Percentiles rank a stretch among this genome's conserved stretches.
Conservation (phyloP, 208 protist species). For the Leptomonas pyrrhocoris region DNA sequence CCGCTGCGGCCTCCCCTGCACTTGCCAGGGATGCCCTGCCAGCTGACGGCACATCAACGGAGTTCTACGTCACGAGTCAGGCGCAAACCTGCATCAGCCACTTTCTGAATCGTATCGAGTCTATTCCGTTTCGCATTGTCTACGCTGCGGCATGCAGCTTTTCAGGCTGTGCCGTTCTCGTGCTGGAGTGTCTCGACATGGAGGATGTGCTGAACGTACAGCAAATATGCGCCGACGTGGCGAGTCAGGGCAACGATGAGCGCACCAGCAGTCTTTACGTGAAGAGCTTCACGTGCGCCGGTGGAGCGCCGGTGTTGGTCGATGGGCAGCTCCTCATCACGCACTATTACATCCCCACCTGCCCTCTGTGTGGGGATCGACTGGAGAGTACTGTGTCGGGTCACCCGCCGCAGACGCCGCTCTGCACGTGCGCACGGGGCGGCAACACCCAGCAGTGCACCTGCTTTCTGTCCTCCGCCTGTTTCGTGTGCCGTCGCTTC, state of each 20-base stretch:
- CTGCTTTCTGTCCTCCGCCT: constrained; percentile 61
- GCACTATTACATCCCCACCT: constrained; percentile 84
- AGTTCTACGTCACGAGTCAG: constrained; percentile 11
- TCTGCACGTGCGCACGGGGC: constrained; percentile 43
- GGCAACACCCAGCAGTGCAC: constrained; percentile 39
- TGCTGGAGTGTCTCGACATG: constrained; percentile 53
- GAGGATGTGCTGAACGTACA: constrained; percentile 53
- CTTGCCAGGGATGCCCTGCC: neutral
- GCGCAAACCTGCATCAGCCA: constrained; percentile 43
- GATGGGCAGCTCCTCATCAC: constrained; percentile 18
- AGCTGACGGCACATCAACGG: neutral
- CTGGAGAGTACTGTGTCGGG: constrained; percentile 76
- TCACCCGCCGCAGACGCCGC: constrained; percentile 35
- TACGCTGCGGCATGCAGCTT: constrained; percentile 60
- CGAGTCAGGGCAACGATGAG: constrained; percentile 31
- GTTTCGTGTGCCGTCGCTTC: constrained; percentile 62
- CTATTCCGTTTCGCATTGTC: constrained; percentile 29
- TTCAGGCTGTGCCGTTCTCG: constrained; percentile 50
- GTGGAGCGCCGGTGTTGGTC: constrained; percentile 5
- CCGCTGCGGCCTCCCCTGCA: neutral
- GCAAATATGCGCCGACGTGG: constrained; percentile 41
- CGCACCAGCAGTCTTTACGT: constrained; percentile 48
- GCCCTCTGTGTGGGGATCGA: constrained; percentile 75
- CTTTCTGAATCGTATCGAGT: constrained; percentile 32
- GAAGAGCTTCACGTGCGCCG: constrained; percentile 39